Conservation (phyloP, 2,329 filamentous ascomycete genomes). For the Paradendryphiella salina region DNA sequence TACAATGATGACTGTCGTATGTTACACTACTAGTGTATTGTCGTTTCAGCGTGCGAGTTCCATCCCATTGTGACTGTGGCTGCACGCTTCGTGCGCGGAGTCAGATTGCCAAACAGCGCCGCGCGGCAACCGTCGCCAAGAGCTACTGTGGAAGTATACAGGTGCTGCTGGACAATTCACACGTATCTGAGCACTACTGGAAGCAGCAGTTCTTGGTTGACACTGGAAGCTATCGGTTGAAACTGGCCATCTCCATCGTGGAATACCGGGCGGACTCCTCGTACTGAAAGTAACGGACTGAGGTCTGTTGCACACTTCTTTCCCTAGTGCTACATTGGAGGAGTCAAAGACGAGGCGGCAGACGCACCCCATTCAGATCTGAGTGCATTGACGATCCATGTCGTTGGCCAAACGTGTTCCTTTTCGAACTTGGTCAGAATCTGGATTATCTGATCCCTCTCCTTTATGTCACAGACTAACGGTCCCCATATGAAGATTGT, state of each 20-base stretch:
- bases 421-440: slow-evolving; percentile 31
- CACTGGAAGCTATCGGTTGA: too few species aligned
- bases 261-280: neutral
- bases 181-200: too few species aligned
- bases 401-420: slow-evolving; percentile 36
- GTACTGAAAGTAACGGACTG: neutral
- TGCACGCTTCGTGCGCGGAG: too few species aligned
- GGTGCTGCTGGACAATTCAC: too few species aligned
- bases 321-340: neutral
- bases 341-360: slow-evolving; percentile 1
- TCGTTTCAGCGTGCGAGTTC: too few species aligned
- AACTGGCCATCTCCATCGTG: too few species aligned
- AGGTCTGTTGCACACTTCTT: neutral
- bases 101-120: too few species aligned
- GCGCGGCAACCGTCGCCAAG: too few species aligned
- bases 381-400: slow-evolving; percentile 37
- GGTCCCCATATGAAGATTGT: slow-evolving; percentile 37
- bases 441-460: slow-evolving; percentile 28
- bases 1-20: neutral
- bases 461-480: slow-evolving; percentile 21
- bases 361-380: slow-evolving; percentile 31
- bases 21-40: neutral
- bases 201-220: too few species aligned
- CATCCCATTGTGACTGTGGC: too few species aligned
- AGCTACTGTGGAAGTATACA: too few species aligned